These are phyloP conservation scores for Fusarium pseudoanthophilum DNA, from an alignment of 2,329 filamentous ascomycete species.

Conservation along the genomic window DNA sequence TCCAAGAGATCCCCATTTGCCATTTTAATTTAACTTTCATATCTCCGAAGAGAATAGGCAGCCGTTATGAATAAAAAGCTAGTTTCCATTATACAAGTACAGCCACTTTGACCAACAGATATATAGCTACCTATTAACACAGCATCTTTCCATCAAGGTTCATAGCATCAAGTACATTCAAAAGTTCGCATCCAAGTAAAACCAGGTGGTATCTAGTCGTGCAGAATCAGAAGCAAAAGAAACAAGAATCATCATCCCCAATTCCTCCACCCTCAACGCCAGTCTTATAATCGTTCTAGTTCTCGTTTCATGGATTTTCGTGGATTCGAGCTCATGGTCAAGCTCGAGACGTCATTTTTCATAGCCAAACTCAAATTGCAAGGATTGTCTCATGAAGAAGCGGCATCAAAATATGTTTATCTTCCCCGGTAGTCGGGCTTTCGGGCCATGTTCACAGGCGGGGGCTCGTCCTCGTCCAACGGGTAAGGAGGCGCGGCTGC, in stretches of 20 bases:
- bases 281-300: conserved; percentile 8
- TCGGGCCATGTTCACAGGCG: conserved; percentile 83
- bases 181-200: conserved; percentile 24
- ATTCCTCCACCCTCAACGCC: conserved; percentile 23
- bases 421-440: conserved; percentile 79
- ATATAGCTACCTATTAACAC: neutral
- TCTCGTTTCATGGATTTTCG: neutral
- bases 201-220: conserved; percentile 41
- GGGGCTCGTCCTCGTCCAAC: conserved; percentile 81
- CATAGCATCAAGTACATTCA: conserved; percentile 15
- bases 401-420: neutral
- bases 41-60: neutral
- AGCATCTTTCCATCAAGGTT: conserved; percentile 1
- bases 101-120: neutral
- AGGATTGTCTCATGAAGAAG: neutral
- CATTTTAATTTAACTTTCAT: too few relatives aligned
- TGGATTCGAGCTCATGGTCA: neutral
- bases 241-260: conserved; percentile 13
- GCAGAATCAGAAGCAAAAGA: conserved; percentile 25
- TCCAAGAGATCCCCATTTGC: neutral
- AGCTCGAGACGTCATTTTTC: neutral
- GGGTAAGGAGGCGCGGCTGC: conserved; percentile 77
- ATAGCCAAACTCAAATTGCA: neutral
- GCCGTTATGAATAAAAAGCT: neutral
- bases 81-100: conserved; percentile 5